A percentile compares a stretch with the other conserved stretches of the same genome.
phyloP scores from a whole-genome alignment of 1,139 yeast genomes.

The Spencermartinsiella ligniputridi region DNA sequence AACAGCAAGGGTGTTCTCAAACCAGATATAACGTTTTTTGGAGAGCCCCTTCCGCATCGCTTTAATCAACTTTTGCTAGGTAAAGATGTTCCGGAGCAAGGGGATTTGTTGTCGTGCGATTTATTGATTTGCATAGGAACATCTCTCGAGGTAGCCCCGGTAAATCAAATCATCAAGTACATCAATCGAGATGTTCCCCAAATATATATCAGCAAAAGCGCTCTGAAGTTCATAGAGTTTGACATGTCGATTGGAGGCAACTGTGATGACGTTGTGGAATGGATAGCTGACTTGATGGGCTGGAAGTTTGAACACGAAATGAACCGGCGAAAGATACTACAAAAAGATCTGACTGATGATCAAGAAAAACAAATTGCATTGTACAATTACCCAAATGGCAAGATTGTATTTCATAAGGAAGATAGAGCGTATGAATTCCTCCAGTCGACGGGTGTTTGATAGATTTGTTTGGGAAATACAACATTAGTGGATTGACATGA shows the following conservation, averaged over 20 bases:
- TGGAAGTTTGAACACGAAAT: constrained; percentile 67
- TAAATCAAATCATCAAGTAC: constrained; percentile 82
- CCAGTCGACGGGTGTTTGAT: constrained; percentile 1
- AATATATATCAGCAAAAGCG: constrained; percentile 73
- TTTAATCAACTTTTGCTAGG: constrained; percentile 51
- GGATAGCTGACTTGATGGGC: constrained; percentile 53
- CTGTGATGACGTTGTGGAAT: constrained; percentile 82
- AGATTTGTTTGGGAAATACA: too few species aligned
- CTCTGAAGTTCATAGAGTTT: constrained; percentile 73
- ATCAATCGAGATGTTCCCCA: constrained; percentile 74
- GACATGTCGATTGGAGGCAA: constrained; percentile 77
- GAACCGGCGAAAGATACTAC: constrained; percentile 22
- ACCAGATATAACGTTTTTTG: constrained; percentile 94
- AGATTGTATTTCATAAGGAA: constrained; percentile 20
- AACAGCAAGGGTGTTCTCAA: constrained; percentile 70
- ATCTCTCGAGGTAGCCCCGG: constrained; percentile 92
- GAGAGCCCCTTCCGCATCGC: constrained; percentile 75
- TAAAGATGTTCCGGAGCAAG: constrained; percentile 16
- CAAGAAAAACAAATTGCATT: constrained; percentile 2
- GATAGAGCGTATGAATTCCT: constrained; percentile 22
- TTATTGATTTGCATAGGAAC: constrained; percentile 86
- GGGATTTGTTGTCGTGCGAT: constrained; percentile 61
- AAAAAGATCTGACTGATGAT: constrained; percentile 2
- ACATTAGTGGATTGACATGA: background rate
- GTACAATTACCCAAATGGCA: constrained; percentile 20